Percentiles rank a stretch among this genome's conserved stretches.
These are phyloP conservation scores for Microbotryum violaceum DNA, from an alignment of 1,284 basidiomycete genomes.

Conservation along the genomic window DNA sequence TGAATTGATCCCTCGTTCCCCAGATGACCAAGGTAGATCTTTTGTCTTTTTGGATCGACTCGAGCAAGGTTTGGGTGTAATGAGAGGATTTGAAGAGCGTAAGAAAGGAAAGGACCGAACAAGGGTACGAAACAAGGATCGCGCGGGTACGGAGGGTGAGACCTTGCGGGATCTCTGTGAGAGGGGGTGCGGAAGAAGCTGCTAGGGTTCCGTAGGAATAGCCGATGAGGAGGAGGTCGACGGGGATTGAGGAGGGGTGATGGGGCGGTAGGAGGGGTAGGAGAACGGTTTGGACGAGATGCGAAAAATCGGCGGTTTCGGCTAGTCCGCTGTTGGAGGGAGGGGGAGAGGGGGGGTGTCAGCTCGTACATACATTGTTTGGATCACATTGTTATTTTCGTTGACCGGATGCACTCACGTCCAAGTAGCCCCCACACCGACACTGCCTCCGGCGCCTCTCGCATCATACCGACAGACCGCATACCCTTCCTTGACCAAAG, in stretches of 20 bases:
- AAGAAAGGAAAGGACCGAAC: constrained; percentile 55
- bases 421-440: constrained; percentile 56
- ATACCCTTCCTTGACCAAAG: constrained; percentile 42
- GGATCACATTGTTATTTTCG: no score
- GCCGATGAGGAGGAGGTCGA: constrained; percentile 11
- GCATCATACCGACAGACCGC: constrained; percentile 64
- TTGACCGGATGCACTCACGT: constrained; percentile 16
- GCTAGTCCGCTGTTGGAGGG: constrained; percentile 48
- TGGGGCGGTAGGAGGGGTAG: constrained; percentile 40
- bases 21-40: constrained; percentile 55
- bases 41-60: constrained; percentile 42
- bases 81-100: constrained; percentile 56
- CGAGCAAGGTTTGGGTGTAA: constrained; percentile 51
- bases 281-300: constrained; percentile 54
- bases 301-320: constrained; percentile 60
- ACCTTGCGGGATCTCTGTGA: constrained; percentile 26
- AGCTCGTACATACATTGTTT: no score
- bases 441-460: constrained; percentile 62
- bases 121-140: constrained; percentile 66
- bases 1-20: constrained; percentile 67
- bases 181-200: constrained; percentile 53
- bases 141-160: constrained; percentile 50
- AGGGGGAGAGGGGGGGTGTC: background rate
- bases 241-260: constrained; percentile 41
- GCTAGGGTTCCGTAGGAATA: constrained; percentile 69